Percentiles rank a stretch among this genome's conserved stretches.
These are phyloP conservation scores for Sedum album DNA, from an alignment of 164 flowering plant genomes.

Conservation along the genomic window DNA sequence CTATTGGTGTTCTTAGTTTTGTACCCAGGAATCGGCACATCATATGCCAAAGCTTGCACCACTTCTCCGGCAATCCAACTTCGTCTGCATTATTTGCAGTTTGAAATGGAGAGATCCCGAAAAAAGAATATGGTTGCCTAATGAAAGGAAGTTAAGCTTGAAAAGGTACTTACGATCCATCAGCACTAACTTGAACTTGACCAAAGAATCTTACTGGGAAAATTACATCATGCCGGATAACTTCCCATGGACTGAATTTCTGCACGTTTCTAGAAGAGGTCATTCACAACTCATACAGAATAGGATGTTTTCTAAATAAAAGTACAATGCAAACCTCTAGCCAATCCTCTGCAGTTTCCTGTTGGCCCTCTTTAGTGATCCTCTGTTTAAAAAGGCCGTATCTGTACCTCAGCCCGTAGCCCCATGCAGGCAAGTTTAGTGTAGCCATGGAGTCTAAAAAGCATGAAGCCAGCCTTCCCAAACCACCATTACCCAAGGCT, in stretches of 20 bases:
- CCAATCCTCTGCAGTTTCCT: slow-evolving; percentile 95
- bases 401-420: slow-evolving; percentile 91
- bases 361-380: slow-evolving; percentile 73
- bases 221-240: slow-evolving; percentile 81
- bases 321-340: slow-evolving; percentile 56
- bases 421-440: slow-evolving; percentile 94
- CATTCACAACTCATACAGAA: slow-evolving; percentile 4
- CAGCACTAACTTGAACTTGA: slow-evolving; percentile 53
- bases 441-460: slow-evolving; percentile 97
- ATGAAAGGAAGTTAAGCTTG: neutral
- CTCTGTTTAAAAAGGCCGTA: slow-evolving; percentile 92
- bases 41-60: slow-evolving; percentile 83
- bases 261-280: slow-evolving; percentile 25
- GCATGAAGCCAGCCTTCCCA: slow-evolving; percentile 98
- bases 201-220: slow-evolving; percentile 92
- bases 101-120: neutral
- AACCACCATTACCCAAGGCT: slow-evolving; percentile 96
- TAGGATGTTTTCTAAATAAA: neutral
- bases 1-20: slow-evolving; percentile 88
- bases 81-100: slow-evolving; percentile 41
- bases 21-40: slow-evolving; percentile 99
- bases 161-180: slow-evolving; percentile 66
- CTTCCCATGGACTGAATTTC: slow-evolving; percentile 99
- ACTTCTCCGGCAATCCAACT: slow-evolving; percentile 89
- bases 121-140: neutral